phyloP scores from a whole-genome alignment of 768 basidiomycete genomes.

The Grammothele lineata region DNA sequence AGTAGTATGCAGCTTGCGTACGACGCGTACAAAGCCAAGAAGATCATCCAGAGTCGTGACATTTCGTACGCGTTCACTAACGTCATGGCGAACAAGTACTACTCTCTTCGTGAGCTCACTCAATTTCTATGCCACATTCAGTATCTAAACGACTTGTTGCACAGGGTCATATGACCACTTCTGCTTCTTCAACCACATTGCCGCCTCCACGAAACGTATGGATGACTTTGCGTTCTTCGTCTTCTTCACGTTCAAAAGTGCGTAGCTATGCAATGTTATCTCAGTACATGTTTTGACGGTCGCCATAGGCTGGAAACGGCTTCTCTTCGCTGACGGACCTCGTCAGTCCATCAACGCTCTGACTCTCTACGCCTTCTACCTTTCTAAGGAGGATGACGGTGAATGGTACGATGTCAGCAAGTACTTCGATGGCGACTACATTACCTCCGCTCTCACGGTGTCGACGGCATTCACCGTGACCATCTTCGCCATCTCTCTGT shows the following conservation, averaged over 20 bases:
- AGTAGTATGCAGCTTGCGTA: slow-evolving; percentile 78
- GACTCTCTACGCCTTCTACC: slow-evolving; percentile 89
- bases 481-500: slow-evolving; percentile 80
- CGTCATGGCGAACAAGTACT: slow-evolving; percentile 94
- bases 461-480: slow-evolving; percentile 88
- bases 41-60: slow-evolving; percentile 92
- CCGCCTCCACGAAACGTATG: slow-evolving; percentile 90
- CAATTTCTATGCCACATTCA: slow-evolving; percentile 1
- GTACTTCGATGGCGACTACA: slow-evolving; percentile 70
- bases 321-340: slow-evolving; percentile 89
- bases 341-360: slow-evolving; percentile 97
- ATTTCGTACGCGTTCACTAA: slow-evolving; percentile 99
- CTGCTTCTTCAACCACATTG: slow-evolving; percentile 97
- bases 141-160: not conserved
- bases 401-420: slow-evolving; percentile 67
- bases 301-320: slow-evolving; percentile 73
- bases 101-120: slow-evolving; percentile 74
- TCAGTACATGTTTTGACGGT: too few species aligned
- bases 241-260: slow-evolving; percentile 99
- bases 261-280: slow-evolving; percentile 30
- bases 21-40: slow-evolving; percentile 87
- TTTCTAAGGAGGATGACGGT: slow-evolving; percentile 46
- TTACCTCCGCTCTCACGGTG: slow-evolving; percentile 80
- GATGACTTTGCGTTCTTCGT: slow-evolving; percentile 99
- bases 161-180: slow-evolving; percentile 94